Percentiles rank a stretch among this genome's conserved stretches.
phyloP scores from a whole-genome alignment of 2,329 filamentous ascomycete genomes.

The Venturia oleaginea region DNA sequence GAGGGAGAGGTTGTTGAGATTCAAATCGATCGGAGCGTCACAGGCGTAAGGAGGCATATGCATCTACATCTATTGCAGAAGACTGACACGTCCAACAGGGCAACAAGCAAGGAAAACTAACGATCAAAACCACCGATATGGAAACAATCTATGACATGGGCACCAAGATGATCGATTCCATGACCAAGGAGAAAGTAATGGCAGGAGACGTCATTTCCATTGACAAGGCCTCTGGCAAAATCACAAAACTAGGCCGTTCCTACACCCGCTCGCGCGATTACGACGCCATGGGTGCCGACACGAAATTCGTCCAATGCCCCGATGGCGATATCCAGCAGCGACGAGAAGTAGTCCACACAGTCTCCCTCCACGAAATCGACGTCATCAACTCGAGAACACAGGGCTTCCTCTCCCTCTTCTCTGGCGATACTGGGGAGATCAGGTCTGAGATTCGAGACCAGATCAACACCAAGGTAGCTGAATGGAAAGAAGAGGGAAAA shows the following conservation, averaged over 20 bases:
- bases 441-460: constrained; percentile 94
- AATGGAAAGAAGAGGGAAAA: constrained; percentile 99
- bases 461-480: constrained; percentile 97
- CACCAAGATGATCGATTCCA: constrained; percentile 98
- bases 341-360: constrained; percentile 94
- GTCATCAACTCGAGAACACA: constrained; percentile 99
- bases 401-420: constrained; percentile 94
- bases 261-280: constrained; percentile 95
- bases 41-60: constrained; percentile 53
- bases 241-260: constrained; percentile 90
- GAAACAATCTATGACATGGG: constrained; percentile 99
- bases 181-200: constrained; percentile 99
- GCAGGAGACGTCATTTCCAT: constrained; percentile 97
- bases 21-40: constrained; percentile 94
- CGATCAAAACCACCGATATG: constrained; percentile 99
- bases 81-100: constrained; percentile 39
- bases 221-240: constrained; percentile 96
- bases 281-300: constrained; percentile 97
- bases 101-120: constrained; percentile 97
- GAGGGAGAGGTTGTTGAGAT: constrained; percentile 99
- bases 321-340: constrained; percentile 96
- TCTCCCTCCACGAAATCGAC: constrained; percentile 95
- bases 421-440: constrained; percentile 96
- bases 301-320: constrained; percentile 94
- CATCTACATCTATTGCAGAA: background rate